Conservation (phyloP, 371 early-diverging fungal genomes). For the Lichtheimia hyalospora region DNA sequence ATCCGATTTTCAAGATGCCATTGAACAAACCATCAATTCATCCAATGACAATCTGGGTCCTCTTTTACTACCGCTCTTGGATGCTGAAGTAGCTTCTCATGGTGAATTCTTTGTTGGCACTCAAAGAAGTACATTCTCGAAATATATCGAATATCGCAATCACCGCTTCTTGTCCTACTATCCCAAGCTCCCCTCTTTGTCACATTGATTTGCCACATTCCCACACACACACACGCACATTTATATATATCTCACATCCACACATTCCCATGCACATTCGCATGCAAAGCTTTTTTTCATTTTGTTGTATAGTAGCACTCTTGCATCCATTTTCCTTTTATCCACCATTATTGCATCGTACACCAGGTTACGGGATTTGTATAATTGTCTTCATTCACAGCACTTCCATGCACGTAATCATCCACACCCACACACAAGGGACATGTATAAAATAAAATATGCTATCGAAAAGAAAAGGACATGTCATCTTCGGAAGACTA, state of each 20-base stretch:
- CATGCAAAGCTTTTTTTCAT: too few relatives aligned
- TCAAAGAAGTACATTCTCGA: constrained; percentile 41
- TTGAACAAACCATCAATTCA: constrained; percentile 16
- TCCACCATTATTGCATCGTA: too few relatives aligned
- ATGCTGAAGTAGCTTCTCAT: constrained; percentile 46
- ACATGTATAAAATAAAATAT: not conserved
- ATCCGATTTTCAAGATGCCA: constrained; percentile 46
- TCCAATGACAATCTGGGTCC: constrained; percentile 9
- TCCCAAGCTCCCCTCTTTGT: not conserved
- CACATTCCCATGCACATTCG: not conserved
- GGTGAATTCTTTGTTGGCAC: constrained; percentile 43
- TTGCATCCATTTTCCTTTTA: too few relatives aligned
- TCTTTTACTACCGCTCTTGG: constrained; percentile 37
- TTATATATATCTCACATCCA: not conserved
- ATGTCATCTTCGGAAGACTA: constrained; percentile 44
- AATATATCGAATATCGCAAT: constrained; percentile 34
- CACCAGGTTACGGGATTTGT: too few relatives aligned
- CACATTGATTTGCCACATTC: not conserved
- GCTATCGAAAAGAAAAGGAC: constrained; percentile 16
- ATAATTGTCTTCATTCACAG: too few relatives aligned
- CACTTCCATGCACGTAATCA: too few relatives aligned
- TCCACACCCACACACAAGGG: too few relatives aligned
- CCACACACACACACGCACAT: not conserved
- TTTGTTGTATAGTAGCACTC: too few relatives aligned
- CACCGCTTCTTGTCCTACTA: constrained; percentile 24